Evolutionary conservation across 2,329 filamentous ascomycete genomes (phyloP).

Genomic region (Trichocomaceae sp.): DNA sequence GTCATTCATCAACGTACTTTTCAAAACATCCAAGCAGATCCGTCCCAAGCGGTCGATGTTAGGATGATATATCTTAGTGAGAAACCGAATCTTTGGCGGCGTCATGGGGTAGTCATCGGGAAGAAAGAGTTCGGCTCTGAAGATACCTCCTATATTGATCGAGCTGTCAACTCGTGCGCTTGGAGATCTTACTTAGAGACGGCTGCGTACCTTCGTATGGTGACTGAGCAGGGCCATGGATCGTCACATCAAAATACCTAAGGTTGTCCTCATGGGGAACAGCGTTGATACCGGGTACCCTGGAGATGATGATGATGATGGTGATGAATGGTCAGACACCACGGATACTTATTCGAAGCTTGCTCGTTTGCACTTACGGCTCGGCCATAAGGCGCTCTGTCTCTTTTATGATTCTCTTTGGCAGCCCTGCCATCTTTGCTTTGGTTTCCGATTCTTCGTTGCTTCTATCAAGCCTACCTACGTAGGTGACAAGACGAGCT

Average conservation of each 20-base stretch:
- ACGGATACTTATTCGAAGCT: neutral
- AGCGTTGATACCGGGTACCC: constrained; percentile 92
- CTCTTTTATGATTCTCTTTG: constrained; percentile 97
- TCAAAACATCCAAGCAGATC: constrained; percentile 94
- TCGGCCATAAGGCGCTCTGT: constrained; percentile 95
- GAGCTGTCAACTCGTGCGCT: neutral
- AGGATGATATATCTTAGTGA: constrained; percentile 98
- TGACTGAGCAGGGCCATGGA: constrained; percentile 84
- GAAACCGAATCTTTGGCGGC: constrained; percentile 93
- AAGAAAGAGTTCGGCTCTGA: constrained; percentile 94
- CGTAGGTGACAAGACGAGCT: neutral
- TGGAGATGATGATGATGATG: no score
- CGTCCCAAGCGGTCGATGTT: constrained; percentile 97
- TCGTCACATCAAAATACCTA: constrained; percentile 95
- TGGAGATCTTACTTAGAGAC: neutral
- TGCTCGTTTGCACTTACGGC: constrained; percentile 59
- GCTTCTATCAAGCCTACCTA: neutral
- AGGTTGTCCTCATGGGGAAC: constrained; percentile 95
- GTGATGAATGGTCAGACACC: constrained; percentile 11
- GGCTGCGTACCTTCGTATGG: constrained; percentile 78
- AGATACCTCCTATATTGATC: constrained; percentile 60
- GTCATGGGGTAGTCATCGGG: constrained; percentile 99
- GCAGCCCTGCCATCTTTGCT: constrained; percentile 56
- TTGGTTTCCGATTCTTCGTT: neutral
- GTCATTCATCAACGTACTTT: constrained; percentile 58